Conservation (phyloP, 2,329 filamentous ascomycete genomes). For the Pseudogymnoascus sp. region DNA sequence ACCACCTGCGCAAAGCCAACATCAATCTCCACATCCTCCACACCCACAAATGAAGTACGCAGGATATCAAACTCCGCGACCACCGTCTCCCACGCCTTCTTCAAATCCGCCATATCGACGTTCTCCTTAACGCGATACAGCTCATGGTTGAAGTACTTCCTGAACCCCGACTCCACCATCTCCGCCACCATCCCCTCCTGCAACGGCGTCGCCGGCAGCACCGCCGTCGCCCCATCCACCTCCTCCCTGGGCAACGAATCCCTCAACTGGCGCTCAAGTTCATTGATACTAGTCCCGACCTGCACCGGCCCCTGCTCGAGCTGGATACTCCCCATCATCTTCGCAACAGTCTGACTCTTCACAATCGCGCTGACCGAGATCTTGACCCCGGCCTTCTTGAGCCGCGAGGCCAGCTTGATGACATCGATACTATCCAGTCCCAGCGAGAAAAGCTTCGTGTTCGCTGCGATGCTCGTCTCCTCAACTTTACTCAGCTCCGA, state of each 20-base stretch:
- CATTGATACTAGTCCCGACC: slow-evolving; percentile 13
- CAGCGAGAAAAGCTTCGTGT: slow-evolving; percentile 66
- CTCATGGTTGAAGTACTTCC: slow-evolving; percentile 80
- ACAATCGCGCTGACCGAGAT: slow-evolving; percentile 72
- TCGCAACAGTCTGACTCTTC: slow-evolving; percentile 58
- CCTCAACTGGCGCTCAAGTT: slow-evolving; percentile 29
- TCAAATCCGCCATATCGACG: slow-evolving; percentile 49
- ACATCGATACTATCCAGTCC: slow-evolving; percentile 89
- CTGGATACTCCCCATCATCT: slow-evolving; percentile 39
- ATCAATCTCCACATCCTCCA: slow-evolving; percentile 52
- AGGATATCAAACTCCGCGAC: slow-evolving; percentile 59
- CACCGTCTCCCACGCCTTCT: slow-evolving; percentile 53
- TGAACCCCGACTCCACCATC: slow-evolving; percentile 67
- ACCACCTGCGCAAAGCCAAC: slow-evolving; percentile 50
- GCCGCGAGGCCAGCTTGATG: slow-evolving; percentile 70
- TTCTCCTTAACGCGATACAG: slow-evolving; percentile 51
- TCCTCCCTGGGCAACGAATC: slow-evolving; percentile 21
- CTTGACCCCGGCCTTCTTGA: slow-evolving; percentile 52
- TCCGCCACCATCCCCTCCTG: slow-evolving; percentile 82
- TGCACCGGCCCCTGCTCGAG: not conserved
- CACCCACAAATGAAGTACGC: slow-evolving; percentile 61
- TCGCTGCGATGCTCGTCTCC: slow-evolving; percentile 42
- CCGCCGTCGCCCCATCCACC: slow-evolving; percentile 37
- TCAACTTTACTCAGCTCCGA: slow-evolving; percentile 50
- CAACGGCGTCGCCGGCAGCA: slow-evolving; percentile 71